Percentiles rank a stretch among this genome's conserved stretches.
Evolutionary conservation across 352 stramenopile genomes (phyloP).

Genomic region (Phytophthora multivora): DNA sequence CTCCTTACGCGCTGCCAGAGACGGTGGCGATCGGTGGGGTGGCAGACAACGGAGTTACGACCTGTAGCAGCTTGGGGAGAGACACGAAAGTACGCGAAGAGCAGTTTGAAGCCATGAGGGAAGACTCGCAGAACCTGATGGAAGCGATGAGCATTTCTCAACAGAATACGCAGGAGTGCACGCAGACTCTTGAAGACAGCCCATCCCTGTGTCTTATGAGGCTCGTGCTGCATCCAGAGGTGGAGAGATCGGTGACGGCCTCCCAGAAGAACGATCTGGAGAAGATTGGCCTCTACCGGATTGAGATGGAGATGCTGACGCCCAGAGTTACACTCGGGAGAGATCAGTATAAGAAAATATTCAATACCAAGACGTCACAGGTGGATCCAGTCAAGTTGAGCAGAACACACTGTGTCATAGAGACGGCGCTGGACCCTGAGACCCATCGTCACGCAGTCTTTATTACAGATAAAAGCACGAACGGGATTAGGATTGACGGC

Average conservation of each 20-base stretch:
- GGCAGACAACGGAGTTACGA: conserved; percentile 5
- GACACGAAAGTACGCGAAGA: conserved; percentile 24
- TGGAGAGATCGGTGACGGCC: conserved; percentile 59
- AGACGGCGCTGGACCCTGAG: conserved; percentile 49
- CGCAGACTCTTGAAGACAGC: conserved; percentile 71
- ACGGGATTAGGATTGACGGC: conserved; percentile 75
- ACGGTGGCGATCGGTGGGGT: not conserved
- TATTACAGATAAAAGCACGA: conserved; percentile 75
- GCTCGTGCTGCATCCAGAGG: conserved; percentile 68
- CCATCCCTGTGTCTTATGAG: conserved; percentile 60
- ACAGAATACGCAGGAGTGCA: conserved; percentile 78
- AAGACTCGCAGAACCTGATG: conserved; percentile 68
- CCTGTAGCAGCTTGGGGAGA: conserved; percentile 19
- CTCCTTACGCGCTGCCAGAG: conserved; percentile 16
- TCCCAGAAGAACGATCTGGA: conserved; percentile 63
- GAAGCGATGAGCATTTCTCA: conserved; percentile 76
- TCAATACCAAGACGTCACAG: conserved; percentile 57
- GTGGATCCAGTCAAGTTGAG: conserved; percentile 74
- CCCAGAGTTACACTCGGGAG: conserved; percentile 53
- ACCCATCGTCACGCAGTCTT: conserved; percentile 53
- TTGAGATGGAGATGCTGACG: conserved; percentile 63
- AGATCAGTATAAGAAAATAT: conserved; percentile 58
- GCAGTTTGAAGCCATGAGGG: conserved; percentile 38
- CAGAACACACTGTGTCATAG: conserved; percentile 62
- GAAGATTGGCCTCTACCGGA: conserved; percentile 54